Evolutionary conservation across 345 rosid genomes (phyloP).

Genomic region (Aquilaria malaccensis): DNA sequence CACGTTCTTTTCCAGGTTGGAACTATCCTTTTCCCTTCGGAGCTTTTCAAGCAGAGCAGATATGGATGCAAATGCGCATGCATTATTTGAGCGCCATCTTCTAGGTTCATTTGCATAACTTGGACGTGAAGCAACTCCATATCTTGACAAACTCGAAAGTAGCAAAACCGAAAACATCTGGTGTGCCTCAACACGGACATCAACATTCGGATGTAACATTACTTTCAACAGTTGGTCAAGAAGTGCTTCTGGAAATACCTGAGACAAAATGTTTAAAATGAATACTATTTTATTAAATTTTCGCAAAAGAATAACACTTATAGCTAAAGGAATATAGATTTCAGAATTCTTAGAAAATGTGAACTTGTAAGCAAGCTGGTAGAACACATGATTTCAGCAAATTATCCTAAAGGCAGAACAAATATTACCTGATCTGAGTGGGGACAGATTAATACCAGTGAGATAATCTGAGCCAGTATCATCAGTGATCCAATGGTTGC

Average conservation of each 20-base stretch:
- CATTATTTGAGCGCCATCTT: conserved; percentile 56
- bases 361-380: too few species aligned
- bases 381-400: too few species aligned
- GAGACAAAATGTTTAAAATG: conserved; percentile 1
- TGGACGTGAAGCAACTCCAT: conserved; percentile 52
- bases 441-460: conserved; percentile 49
- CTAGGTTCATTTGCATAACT: conserved; percentile 52
- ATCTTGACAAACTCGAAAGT: conserved; percentile 47
- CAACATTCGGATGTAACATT: conserved; percentile 83
- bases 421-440: conserved; percentile 45
- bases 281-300: too few species aligned
- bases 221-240: conserved; percentile 73
- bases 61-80: conserved; percentile 67
- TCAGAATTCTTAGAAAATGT: too few species aligned
- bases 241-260: conserved; percentile 84
- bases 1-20: conserved; percentile 36
- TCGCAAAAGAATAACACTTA: too few species aligned
- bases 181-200: conserved; percentile 84
- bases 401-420: too few species aligned
- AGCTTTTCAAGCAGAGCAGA: conserved; percentile 83
- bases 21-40: conserved; percentile 64
- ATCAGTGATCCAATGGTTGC: conserved; percentile 74
- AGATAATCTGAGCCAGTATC: conserved; percentile 75
- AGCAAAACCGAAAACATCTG: conserved; percentile 81
- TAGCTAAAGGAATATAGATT: too few species aligned